Percentiles rank a stretch among this genome's conserved stretches.
These are phyloP conservation scores for Trichoderma sp. DNA, from an alignment of 2,329 filamentous ascomycete species.

Conservation along the genomic window DNA sequence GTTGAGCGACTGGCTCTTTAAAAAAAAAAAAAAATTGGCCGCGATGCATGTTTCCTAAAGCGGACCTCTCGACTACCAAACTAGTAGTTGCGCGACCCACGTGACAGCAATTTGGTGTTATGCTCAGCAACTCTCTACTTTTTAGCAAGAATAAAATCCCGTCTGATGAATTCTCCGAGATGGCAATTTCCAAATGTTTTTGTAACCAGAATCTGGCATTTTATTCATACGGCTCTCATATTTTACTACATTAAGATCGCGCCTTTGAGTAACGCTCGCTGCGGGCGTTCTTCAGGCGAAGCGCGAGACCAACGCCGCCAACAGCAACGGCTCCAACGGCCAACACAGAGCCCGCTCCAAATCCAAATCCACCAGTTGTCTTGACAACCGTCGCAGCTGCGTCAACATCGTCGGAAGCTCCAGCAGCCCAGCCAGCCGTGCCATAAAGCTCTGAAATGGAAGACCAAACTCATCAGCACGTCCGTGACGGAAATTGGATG, in stretches of 20 bases:
- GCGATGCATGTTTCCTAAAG: constrained; percentile 9
- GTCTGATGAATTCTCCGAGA: not conserved
- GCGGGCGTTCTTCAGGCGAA: constrained; percentile 44
- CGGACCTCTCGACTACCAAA: not conserved
- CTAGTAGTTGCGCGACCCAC: constrained; percentile 9
- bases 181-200: not conserved
- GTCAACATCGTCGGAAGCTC: not conserved
- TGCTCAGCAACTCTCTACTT: not conserved
- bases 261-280: constrained; percentile 46
- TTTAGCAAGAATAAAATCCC: not conserved
- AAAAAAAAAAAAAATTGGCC: not conserved
- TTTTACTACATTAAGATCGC: constrained; percentile 38
- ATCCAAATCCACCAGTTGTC: constrained; percentile 39
- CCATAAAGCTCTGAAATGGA: constrained; percentile 35
- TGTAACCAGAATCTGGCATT: not conserved
- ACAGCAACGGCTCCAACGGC: constrained; percentile 52
- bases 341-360: constrained; percentile 52
- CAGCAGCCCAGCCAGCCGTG: constrained; percentile 30
- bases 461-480: constrained; percentile 41
- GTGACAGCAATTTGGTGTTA: not conserved
- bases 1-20: not conserved
- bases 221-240: not conserved
- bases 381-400: constrained; percentile 26
- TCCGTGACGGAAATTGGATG: constrained; percentile 32
- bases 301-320: constrained; percentile 46